phyloP scores from a whole-genome alignment of 441 rosid species.

The Pelargonium fulgidum region DNA sequence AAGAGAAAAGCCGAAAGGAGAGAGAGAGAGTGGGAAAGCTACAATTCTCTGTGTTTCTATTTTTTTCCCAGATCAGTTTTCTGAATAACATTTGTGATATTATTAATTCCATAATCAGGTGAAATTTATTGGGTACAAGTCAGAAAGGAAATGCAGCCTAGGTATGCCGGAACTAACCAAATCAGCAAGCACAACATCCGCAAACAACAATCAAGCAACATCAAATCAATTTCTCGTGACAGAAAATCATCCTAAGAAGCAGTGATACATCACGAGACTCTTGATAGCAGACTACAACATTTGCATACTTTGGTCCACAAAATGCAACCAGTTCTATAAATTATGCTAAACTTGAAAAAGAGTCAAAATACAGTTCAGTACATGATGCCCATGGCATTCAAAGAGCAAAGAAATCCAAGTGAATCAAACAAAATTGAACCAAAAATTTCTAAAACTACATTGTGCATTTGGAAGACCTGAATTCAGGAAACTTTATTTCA shows the following conservation, averaged over 20 bases:
- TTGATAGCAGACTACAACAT: neutral
- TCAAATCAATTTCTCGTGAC: neutral
- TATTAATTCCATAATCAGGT: neutral
- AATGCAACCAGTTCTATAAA: neutral
- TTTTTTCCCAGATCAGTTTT: neutral
- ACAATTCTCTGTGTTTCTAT: neutral
- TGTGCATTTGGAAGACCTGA: neutral
- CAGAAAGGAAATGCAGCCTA: neutral
- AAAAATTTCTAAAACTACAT: neutral
- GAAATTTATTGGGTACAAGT: neutral
- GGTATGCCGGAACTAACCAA: neutral
- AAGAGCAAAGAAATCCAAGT: neutral
- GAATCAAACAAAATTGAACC: neutral
- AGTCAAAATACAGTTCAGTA: neutral
- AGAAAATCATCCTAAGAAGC: constrained; percentile 11
- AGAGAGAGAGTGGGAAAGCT: constrained; percentile 2
- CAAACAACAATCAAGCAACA: constrained; percentile 7
- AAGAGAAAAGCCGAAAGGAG: neutral
- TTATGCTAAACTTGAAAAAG: neutral
- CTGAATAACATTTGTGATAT: neutral
- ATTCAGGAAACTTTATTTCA: neutral
- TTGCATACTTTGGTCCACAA: neutral
- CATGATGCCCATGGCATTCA: neutral
- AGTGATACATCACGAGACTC: neutral
- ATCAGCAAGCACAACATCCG: constrained; percentile 13